Conservation (phyloP, 108 stramenopile species). For the Stephanodiscus minutulus region DNA sequence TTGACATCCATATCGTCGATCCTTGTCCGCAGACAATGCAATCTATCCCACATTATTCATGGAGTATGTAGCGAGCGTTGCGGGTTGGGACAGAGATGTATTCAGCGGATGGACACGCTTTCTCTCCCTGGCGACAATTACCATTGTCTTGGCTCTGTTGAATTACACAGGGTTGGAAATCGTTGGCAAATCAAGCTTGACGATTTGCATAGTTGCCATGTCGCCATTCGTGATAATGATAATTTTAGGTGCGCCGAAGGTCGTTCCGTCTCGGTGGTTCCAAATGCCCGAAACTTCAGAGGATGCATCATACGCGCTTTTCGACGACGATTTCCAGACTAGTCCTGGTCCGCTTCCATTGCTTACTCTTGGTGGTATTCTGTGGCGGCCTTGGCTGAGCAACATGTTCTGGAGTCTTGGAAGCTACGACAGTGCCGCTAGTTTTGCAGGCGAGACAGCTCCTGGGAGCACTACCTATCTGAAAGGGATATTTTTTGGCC, state of each 20-base stretch:
- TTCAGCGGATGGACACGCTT: conserved; percentile 13
- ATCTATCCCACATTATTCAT: conserved; percentile 42
- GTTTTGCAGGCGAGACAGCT: conserved; percentile 89
- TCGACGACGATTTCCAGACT: conserved; percentile 55
- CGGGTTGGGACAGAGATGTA: conserved; percentile 23
- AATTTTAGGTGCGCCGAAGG: conserved; percentile 69
- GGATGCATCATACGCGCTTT: conserved; percentile 22
- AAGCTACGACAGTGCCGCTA: conserved; percentile 85
- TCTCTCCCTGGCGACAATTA: conserved; percentile 53
- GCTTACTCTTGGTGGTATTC: conserved; percentile 62
- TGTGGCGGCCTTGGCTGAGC: conserved; percentile 91
- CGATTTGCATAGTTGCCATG: conserved; percentile 88
- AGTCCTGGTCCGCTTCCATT: conserved; percentile 51
- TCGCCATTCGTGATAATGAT: conserved; percentile 87
- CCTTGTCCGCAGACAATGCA: conserved; percentile 30
- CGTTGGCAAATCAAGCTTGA: conserved; percentile 83
- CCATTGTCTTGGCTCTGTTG: conserved; percentile 72
- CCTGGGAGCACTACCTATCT: conserved; percentile 80
- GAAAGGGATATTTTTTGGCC: conserved; percentile 72
- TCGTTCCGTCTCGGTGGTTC: conserved; percentile 86
- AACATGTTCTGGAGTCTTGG: conserved; percentile 96
- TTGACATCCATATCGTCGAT: not conserved
- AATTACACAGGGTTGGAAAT: conserved; percentile 90
- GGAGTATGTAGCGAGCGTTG: conserved; percentile 32
- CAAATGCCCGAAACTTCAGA: conserved; percentile 55